Conservation (phyloP, 306 rosid species). For the barrel medic (Medicago truncatula) region DNA sequence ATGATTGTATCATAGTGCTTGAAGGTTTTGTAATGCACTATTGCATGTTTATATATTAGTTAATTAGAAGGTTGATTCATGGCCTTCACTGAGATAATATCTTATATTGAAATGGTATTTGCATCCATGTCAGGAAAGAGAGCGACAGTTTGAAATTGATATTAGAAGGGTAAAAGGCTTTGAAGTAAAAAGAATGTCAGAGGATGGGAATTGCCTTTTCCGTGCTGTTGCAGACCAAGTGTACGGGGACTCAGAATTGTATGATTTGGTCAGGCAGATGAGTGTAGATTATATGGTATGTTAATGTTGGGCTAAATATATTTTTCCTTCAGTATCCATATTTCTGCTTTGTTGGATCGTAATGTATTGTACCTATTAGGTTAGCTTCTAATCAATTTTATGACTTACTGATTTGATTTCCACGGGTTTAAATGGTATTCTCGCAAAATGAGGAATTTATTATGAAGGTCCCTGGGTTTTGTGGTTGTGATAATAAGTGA, state of each 20-base stretch:
- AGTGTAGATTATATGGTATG: slow-evolving; percentile 94
- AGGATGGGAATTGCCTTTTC: slow-evolving; percentile 97
- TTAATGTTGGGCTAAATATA: slow-evolving; percentile 6
- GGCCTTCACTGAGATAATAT: slow-evolving; percentile 22
- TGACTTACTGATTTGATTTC: slow-evolving; percentile 8
- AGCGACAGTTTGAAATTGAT: slow-evolving; percentile 88
- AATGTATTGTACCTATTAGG: slow-evolving; percentile 3
- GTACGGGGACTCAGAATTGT: slow-evolving; percentile 85
- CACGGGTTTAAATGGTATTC: slow-evolving; percentile 12
- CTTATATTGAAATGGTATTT: slow-evolving; percentile 29
- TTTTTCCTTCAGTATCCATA: not conserved
- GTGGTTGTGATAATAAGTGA: not conserved
- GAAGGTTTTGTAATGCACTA: not conserved
- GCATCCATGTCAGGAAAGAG: slow-evolving; percentile 73
- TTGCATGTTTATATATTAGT: slow-evolving; percentile 1
- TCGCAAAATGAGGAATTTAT: not conserved
- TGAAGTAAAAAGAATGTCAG: slow-evolving; percentile 89
- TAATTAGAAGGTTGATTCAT: slow-evolving; percentile 1
- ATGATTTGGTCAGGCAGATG: slow-evolving; percentile 85
- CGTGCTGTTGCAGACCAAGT: slow-evolving; percentile 98
- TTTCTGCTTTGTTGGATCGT: not conserved
- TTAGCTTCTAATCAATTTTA: slow-evolving; percentile 23
- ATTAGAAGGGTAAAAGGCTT: slow-evolving; percentile 79
- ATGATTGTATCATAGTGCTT: slow-evolving; percentile 16
- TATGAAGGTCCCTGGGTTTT: not conserved